phyloP scores from a whole-genome alignment of 768 basidiomycete species.

The Rhodotorula paludigena region DNA sequence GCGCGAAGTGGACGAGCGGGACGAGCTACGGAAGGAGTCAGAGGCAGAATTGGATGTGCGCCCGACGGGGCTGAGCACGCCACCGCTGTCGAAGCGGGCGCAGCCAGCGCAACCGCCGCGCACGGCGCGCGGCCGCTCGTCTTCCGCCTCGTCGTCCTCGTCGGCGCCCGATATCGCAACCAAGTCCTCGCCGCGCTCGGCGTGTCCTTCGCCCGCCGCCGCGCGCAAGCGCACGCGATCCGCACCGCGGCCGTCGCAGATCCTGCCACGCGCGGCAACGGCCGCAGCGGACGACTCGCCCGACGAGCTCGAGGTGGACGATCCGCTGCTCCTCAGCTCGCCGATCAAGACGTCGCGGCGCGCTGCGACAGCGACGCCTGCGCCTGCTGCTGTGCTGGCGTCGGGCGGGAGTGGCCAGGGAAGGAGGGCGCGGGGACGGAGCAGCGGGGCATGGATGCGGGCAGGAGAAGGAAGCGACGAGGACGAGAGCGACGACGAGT shows the following conservation, averaged over 20 bases:
- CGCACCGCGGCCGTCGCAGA: neutral
- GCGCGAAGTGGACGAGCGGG: neutral
- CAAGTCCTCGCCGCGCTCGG: too few relatives aligned
- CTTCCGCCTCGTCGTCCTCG: neutral
- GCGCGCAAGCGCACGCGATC: neutral
- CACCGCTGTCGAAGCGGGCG: slow-evolving; percentile 1
- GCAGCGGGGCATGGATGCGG: too few relatives aligned
- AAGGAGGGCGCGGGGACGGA: too few relatives aligned
- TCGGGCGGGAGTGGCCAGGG: too few relatives aligned
- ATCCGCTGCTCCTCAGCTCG: slow-evolving; percentile 1
- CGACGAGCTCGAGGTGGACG: neutral
- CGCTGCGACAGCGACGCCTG: neutral
- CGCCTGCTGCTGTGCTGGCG: neutral
- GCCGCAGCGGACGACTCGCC: neutral
- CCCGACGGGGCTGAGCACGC: neutral
- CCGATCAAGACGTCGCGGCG: neutral
- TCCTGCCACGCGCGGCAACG: neutral
- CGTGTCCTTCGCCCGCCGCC: neutral
- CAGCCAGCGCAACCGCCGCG: too few relatives aligned
- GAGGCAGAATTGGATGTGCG: too few relatives aligned
- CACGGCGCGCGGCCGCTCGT: too few relatives aligned
- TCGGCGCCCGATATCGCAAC: too few relatives aligned
- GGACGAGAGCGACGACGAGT: neutral
- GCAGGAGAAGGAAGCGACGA: too few relatives aligned
- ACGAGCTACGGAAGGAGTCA: too few relatives aligned